Base-by-base conservation (phyloP, 2,329 filamentous ascomycete species). In the Fonsecaea erecta region DNA sequence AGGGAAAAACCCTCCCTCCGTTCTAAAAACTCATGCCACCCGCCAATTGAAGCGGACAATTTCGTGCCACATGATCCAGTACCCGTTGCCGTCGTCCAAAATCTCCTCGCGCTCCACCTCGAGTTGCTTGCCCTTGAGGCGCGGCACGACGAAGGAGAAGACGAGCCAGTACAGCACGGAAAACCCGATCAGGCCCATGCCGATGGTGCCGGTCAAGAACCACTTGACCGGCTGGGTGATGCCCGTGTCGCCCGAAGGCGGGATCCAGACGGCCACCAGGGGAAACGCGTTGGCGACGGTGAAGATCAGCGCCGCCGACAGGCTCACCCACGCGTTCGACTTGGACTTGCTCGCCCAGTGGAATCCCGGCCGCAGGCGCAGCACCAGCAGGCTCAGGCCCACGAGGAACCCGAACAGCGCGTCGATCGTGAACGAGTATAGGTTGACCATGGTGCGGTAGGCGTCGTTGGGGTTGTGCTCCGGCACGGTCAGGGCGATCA, bases 391-490 rank as follows among this genome's bases (percentile, higher is more conserved):
- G 9, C 65, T 65, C 30, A 66, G 65, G 12, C 66, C 62, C 18
- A 70, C 61, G 69, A 68, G 71, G 30, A 72, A 63, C 16, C 75
- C 75, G 40, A 77, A 71, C 35, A 75, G 67, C 1, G 74, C 70
- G 48, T 77, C 73, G n/a, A 80, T 73, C n/a, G 75, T 74, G 68
- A 81, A 82, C 46, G 74, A 71, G 66, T 80, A 80, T 9, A 81
- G 64, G 3, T 71, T 68, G 11, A 77, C 71, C 14, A 81, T 73
- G 5, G 77, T 64, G 16, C 64, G 68, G 46, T 78, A 77, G 2
- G 74, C 68, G 51, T 70, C 71, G 7, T 34, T 34, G 9, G 75
- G 73, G 1, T 71, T 52, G 7, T 46, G 37, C 14, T 67, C 59
- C 30, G 37, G 54, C 3, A 69, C 66, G 11, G 76, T 77, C 5